Base-by-base conservation (phyloP, 2,329 filamentous ascomycete species). In the Ceratocystis albifundus region DNA sequence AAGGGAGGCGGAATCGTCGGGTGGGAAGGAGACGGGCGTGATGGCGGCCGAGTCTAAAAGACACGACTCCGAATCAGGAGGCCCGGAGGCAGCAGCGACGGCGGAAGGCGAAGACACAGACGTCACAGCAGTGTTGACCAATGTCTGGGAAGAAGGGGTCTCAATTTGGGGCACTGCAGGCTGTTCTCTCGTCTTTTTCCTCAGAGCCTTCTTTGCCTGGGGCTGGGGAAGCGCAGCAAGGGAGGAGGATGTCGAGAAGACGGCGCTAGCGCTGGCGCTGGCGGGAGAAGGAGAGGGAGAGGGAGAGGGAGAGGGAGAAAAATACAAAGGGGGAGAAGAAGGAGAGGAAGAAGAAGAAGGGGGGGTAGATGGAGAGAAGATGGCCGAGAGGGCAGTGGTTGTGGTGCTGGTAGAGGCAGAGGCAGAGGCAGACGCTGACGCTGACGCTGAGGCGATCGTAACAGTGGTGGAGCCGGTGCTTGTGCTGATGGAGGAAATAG, bases 1-100 rank as follows among this genome's bases (percentile, higher is more conserved):
- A n/a, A 44, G 48, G n/a, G 59, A 20, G 44, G 41, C 25, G 6
- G 36, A 41, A 41, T 41, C 36, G 10, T 41, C 36, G 36, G 41
- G 25, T 32, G n/a, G 32, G 55, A 48, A 50, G 62, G 66, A 44
- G 71, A 76, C 73, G 44, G 77, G 72, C 22, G 48, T 22, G 17
- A 53, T 53, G n/a, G 76, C 73, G 63, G 77, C 71, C 68, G 77
- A 71, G 64, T 77, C 76, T 66, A 78, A 72, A 66, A 75, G 75
- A 36, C 74, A 72, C 69, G 76, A 74, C 64, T 73, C 71, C 64
- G 28, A 30, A 25, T 53, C 17, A 22, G 48, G 48, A 53, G 48
- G 48, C 48, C 48, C 17, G 53, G 61, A 41, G 28, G 41, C 30
- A n/a, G 61, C 41, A 44, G 17, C n/a, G 17, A 55, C 17, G 48